Percentiles rank a stretch among this genome's conserved stretches.
Conservation (phyloP, 129 eudicot genomes). For the Lactuca saligna region DNA sequence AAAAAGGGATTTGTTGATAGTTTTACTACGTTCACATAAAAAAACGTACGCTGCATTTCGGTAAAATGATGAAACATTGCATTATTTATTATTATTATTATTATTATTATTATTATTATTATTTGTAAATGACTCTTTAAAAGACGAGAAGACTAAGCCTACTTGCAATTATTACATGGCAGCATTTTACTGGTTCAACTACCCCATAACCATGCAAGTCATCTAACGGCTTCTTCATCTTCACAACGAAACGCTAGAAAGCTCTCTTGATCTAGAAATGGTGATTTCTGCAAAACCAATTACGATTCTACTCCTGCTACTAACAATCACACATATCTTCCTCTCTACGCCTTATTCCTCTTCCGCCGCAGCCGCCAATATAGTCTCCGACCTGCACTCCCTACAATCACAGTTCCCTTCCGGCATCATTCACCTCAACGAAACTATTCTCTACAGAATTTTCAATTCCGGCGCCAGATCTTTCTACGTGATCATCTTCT, state of each 20-base stretch:
- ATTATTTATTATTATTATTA: too few species aligned
- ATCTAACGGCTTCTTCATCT: not conserved
- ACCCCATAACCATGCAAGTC: slow-evolving; percentile 32
- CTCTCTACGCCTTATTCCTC: slow-evolving; percentile 20
- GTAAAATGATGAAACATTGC: too few species aligned
- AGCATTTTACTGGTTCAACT: not conserved
- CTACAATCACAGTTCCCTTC: slow-evolving; percentile 58
- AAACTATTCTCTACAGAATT: slow-evolving; percentile 57
- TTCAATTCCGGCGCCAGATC: slow-evolving; percentile 46
- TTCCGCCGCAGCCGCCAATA: slow-evolving; percentile 10
- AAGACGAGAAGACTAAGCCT: too few species aligned
- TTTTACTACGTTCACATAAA: too few species aligned
- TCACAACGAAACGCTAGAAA: slow-evolving; percentile 9
- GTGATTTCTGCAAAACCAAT: slow-evolving; percentile 29
- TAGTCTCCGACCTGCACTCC: slow-evolving; percentile 43
- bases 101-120: too few species aligned
- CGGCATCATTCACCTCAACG: slow-evolving; percentile 69
- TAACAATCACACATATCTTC: slow-evolving; percentile 19
- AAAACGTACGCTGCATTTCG: too few species aligned
- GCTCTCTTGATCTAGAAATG: slow-evolving; percentile 39
- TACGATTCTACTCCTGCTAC: slow-evolving; percentile 8
- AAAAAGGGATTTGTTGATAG: too few species aligned
- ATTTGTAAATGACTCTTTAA: not conserved
- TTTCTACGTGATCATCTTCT: slow-evolving; percentile 71
- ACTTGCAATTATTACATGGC: not conserved